phyloP scores from a whole-genome alignment of 208 protist species.

The Trypanosoma brucei region DNA sequence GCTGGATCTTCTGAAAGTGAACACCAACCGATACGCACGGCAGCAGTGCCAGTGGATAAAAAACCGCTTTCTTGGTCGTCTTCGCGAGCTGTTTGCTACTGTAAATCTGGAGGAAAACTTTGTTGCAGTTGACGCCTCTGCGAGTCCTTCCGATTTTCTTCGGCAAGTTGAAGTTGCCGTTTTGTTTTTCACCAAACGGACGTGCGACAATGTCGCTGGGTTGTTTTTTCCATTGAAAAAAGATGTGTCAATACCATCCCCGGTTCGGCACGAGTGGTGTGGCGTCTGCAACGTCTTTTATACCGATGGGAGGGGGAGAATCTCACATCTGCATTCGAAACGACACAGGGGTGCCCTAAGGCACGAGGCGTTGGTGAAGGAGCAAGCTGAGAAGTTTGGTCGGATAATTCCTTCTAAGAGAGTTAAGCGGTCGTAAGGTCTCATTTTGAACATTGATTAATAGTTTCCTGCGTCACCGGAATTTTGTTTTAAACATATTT shows the following conservation, averaged over 20 bases:
- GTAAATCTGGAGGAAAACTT: constrained; percentile 26
- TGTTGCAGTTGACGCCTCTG: constrained; percentile 24
- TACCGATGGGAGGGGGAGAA: constrained; percentile 47
- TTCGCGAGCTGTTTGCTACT: constrained; percentile 19
- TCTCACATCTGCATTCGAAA: constrained; percentile 53
- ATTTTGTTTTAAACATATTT: not conserved
- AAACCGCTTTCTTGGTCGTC: constrained; percentile 56
- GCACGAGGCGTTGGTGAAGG: constrained; percentile 35
- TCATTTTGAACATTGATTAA: not conserved
- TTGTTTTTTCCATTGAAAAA: constrained; percentile 23
- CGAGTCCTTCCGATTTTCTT: constrained; percentile 13
- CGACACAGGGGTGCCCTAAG: constrained; percentile 55
- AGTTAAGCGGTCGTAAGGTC: constrained; percentile 7
- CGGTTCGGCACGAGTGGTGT: constrained; percentile 55
- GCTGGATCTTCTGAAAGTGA: constrained; percentile 54
- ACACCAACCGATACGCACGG: constrained; percentile 73
- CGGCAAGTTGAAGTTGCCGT: constrained; percentile 10
- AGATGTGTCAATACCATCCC: not conserved
- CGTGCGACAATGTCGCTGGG: not conserved
- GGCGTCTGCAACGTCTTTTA: constrained; percentile 47
- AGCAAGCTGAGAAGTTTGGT: constrained; percentile 58
- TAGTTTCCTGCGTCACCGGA: too few species aligned
- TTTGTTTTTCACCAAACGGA: constrained; percentile 3
- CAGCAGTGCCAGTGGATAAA: constrained; percentile 77
- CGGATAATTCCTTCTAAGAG: constrained; percentile 51